Conservation (phyloP, 208 protist species). For the Acanthamoeba culbertsoni region DNA sequence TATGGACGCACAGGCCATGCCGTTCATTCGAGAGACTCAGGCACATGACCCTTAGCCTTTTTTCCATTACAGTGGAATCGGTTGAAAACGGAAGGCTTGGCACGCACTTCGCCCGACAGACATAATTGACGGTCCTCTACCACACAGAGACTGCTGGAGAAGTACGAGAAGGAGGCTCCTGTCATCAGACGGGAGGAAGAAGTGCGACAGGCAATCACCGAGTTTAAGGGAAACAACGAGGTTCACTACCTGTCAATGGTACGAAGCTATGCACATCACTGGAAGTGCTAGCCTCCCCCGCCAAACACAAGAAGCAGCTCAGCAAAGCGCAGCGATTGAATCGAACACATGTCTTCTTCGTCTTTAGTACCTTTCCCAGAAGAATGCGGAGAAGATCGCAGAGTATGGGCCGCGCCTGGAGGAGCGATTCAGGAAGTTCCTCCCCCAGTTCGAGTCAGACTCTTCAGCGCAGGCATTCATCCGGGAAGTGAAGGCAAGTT, state of each 20-base stretch:
- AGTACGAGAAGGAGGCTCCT: background rate
- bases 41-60: background rate
- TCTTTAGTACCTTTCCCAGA: background rate
- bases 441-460: background rate
- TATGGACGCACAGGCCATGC: background rate
- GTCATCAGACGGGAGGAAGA: background rate
- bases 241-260: background rate
- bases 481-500: background rate
- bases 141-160: background rate
- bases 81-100: too few relatives aligned
- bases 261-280: background rate
- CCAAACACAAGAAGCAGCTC: too few relatives aligned
- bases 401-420: background rate
- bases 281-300: background rate
- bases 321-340: too few relatives aligned
- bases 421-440: background rate
- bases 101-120: too few relatives aligned
- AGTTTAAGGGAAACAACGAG: background rate
- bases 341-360: background rate
- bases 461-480: background rate
- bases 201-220: background rate
- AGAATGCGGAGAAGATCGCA: background rate
- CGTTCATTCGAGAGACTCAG: background rate
- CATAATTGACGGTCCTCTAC: too few relatives aligned
- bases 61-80: background rate